A percentile compares a stretch with the other conserved stretches of the same genome.
Conservation (phyloP, 1,139 yeast species). For the Wickerhamiella pararugosa region DNA sequence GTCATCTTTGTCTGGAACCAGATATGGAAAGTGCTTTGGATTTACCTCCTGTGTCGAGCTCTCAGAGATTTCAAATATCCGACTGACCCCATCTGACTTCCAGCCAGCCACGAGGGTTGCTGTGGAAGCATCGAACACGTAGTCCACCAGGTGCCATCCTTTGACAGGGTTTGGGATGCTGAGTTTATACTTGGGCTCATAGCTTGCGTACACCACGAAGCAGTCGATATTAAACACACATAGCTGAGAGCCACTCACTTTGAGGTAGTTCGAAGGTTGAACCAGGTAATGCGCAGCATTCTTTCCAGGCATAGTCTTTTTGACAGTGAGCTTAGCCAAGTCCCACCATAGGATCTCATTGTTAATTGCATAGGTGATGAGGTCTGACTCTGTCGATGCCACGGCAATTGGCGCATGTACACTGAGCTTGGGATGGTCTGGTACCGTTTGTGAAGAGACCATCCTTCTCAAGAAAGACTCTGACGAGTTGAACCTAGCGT, state of each 20-base stretch:
- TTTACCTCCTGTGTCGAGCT: neutral
- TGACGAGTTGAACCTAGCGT: too few species aligned
- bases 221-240: neutral
- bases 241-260: neutral
- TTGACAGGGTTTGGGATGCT: neutral
- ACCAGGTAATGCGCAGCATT: too few species aligned
- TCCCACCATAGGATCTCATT: too few species aligned
- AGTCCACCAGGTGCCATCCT: slow-evolving; percentile 4
- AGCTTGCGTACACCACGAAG: neutral
- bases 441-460: too few species aligned
- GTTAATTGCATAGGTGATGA: too few species aligned
- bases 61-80: neutral
- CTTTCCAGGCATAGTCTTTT: too few species aligned
- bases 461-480: too few species aligned
- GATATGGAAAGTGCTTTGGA: neutral
- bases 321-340: too few species aligned
- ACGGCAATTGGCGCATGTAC: too few species aligned
- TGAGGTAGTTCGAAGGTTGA: slow-evolving; percentile 4
- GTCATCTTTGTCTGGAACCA: slow-evolving; percentile 3
- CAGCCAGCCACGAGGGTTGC: slow-evolving; percentile 1
- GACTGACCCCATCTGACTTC: slow-evolving; percentile 4
- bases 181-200: neutral
- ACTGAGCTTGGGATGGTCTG: too few species aligned
- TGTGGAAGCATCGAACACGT: neutral
- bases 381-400: too few species aligned